Percentiles rank a stretch among this genome's conserved stretches.
Evolutionary conservation across 73 alveolate species (phyloP).

Genomic region (Diophrys appendiculata): DNA sequence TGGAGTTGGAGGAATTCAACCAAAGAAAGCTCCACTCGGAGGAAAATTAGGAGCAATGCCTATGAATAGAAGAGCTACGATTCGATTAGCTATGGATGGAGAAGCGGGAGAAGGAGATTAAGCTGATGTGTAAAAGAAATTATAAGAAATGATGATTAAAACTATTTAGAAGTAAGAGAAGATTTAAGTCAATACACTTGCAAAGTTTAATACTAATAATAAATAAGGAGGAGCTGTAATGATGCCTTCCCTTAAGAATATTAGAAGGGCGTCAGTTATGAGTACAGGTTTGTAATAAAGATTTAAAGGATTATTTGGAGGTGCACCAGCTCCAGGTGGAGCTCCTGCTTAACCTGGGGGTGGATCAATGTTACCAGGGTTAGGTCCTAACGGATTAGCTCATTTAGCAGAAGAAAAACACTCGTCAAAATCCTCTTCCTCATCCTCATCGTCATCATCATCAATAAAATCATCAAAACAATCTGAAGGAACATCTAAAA

Average conservation of each 20-base stretch:
- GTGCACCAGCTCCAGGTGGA: neutral
- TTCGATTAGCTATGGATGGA: neutral
- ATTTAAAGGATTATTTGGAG: neutral
- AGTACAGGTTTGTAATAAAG: neutral
- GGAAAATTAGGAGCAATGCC: neutral
- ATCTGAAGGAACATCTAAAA: neutral
- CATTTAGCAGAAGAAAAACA: neutral
- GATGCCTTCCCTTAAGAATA: neutral
- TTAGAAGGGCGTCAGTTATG: neutral
- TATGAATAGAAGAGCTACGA: neutral
- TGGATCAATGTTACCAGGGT: no score
- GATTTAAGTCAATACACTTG: neutral
- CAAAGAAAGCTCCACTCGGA: slow-evolving; percentile 1
- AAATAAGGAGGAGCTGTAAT: neutral
- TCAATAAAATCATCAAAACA: neutral
- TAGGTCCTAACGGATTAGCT: neutral
- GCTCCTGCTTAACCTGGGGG: no score
- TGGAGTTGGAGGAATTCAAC: neutral
- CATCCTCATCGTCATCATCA: neutral
- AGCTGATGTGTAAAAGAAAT: neutral
- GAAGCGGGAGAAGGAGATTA: neutral
- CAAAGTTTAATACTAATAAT: neutral
- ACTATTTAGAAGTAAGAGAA: neutral
- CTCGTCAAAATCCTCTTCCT: neutral
- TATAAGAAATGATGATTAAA: neutral